Evolutionary conservation across 352 stramenopile genomes (phyloP), one percentile per base, ranked within the genome.

Genomic region (Pythium vanterpoolii): DNA sequence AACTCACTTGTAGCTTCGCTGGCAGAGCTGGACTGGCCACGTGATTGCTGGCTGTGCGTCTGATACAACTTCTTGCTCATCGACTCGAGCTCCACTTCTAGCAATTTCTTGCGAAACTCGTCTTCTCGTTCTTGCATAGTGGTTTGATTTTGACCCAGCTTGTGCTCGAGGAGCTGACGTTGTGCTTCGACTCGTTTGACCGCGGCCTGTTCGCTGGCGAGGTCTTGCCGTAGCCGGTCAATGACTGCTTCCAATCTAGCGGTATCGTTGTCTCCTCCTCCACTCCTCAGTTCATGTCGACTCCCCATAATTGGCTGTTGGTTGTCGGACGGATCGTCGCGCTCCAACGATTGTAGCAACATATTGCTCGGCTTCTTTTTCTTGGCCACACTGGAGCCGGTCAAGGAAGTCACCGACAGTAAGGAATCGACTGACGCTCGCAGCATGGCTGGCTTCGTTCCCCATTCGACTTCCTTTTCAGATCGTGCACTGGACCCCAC

Each of bases 91-190:
- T 90, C 80, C 0, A 76, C 46, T 33, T 87, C 76, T 13, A 90
- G 62, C 0, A 84, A 33, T 33, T 83, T 66, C 31, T 82, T 86
- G 8, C 80, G 66, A 39, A 68, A 66, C 33, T 81, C 70, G 23
- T 86, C 76, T 31, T 90, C 80, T 64, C 83, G 86, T 48, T 84
- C 74, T 23, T 73, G 61, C 6, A 90, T 68, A 42, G 70, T 66
- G 1, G 62, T 24, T 43, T 81, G 70, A 0, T 62, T 76, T 23
- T 81, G 74, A 0, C 72, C 5, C 19, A 85, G 58, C 6, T 79
- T 78, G 23, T 83, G 69, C 43, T 87, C 72, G 6, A 87, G 21
- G 36, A 82, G 72, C 2, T 67, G 64, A 28, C 45, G 62, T 45
- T 75, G 64, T 0, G 64, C 34, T 44, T 86, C 72, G 0, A 71